Percentiles rank a stretch among this genome's conserved stretches.
Evolutionary conservation across 495 filamentous ascomycete species (phyloP).

Genomic region (Thozetella sp.): DNA sequence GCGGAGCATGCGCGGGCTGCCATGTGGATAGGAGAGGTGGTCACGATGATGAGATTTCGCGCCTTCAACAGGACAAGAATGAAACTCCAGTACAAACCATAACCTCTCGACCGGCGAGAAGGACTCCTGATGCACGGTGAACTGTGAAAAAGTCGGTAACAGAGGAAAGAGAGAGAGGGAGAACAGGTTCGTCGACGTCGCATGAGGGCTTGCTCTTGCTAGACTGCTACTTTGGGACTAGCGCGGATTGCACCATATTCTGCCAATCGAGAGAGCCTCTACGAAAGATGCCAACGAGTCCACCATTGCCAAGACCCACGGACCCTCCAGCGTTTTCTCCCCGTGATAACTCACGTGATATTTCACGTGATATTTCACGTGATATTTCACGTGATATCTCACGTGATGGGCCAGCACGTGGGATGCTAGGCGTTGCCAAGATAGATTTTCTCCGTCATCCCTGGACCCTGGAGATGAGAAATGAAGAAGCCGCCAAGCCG

Average conservation of each 20-base stretch:
- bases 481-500: neutral
- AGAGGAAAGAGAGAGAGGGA: slow-evolving; percentile 5
- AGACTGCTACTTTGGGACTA: slow-evolving; percentile 22
- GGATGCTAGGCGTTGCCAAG: too few relatives aligned
- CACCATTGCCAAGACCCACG: neutral
- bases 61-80: too few relatives aligned
- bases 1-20: neutral
- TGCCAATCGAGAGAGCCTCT: slow-evolving; percentile 11
- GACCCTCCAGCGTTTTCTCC: too few relatives aligned
- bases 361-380: neutral
- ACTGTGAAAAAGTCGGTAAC: slow-evolving; percentile 3
- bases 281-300: neutral
- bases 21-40: neutral
- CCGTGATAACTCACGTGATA: neutral
- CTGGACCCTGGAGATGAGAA: neutral
- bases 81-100: too few relatives aligned
- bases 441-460: neutral
- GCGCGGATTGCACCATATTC: slow-evolving; percentile 34
- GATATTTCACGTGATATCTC: neutral
- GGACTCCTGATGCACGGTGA: too few relatives aligned
- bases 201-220: slow-evolving; percentile 13
- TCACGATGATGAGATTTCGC: too few relatives aligned
- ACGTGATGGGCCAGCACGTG: too few relatives aligned
- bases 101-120: too few relatives aligned
- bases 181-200: slow-evolving; percentile 19